Evolutionary conservation across 2,329 filamentous ascomycete genomes (phyloP).

Genomic region (Colletotrichum scovillei): DNA sequence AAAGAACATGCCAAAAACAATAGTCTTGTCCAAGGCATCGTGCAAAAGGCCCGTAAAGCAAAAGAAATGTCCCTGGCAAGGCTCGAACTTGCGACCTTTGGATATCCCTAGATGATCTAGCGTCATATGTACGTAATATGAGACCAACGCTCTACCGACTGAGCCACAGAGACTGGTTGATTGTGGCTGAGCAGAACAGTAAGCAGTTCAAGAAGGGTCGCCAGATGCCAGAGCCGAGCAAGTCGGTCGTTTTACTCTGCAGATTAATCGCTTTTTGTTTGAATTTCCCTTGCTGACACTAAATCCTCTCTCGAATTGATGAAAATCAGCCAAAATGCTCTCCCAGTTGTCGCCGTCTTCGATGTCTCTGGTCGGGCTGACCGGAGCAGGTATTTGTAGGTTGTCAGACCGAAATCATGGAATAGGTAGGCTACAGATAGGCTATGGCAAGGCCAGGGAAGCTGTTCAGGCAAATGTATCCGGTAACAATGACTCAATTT

Average conservation of each 20-base stretch:
- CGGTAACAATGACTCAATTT: background rate
- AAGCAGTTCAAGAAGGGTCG: rapidly evolving
- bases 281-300: background rate
- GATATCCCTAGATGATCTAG: background rate
- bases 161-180: conserved; percentile 18
- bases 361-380: background rate
- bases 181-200: background rate
- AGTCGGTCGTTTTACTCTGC: background rate
- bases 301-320: background rate
- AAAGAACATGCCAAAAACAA: background rate
- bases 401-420: background rate
- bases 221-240: background rate
- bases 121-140: conserved; percentile 27
- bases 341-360: background rate
- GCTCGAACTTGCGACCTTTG: conserved; percentile 36
- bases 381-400: background rate
- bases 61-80: conserved; percentile 29
- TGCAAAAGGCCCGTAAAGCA: background rate
- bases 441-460: background rate
- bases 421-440: background rate
- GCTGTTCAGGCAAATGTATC: background rate
- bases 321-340: background rate
- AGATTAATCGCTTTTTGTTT: background rate
- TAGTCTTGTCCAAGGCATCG: background rate
- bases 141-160: conserved; percentile 36